Evolutionary conservation across 345 rosid genomes (phyloP).

Genomic region (Eucalyptus decipiens): DNA sequence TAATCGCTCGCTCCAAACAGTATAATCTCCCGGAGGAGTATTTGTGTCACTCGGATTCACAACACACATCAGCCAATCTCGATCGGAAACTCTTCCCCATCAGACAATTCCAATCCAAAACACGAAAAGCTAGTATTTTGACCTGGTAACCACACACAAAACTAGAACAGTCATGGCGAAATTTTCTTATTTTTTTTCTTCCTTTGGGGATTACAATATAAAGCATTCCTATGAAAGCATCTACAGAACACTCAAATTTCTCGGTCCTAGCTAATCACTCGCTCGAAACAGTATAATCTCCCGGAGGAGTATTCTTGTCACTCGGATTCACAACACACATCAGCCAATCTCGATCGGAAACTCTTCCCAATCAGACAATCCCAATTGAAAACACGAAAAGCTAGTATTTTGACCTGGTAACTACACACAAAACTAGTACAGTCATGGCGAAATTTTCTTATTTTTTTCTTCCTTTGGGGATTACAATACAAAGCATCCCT

Average conservation of each 20-base stretch:
- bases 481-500: neutral
- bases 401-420: neutral
- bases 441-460: too few species aligned
- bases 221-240: too few species aligned
- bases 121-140: neutral
- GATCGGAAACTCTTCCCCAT: neutral
- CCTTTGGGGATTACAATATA: too few species aligned
- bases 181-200: too few species aligned
- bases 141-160: neutral
- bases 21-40: too few species aligned
- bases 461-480: neutral
- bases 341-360: neutral
- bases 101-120: neutral
- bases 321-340: neutral
- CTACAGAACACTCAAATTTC: too few species aligned
- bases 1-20: too few species aligned
- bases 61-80: neutral
- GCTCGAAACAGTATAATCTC: too few species aligned
- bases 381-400: neutral
- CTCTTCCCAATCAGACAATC: neutral
- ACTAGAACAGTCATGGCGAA: neutral
- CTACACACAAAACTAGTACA: neutral
- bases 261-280: too few species aligned
- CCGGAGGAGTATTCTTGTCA: rapidly evolving
- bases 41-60: neutral